Evolutionary conservation across 139 green algal genomes (phyloP), one percentile per base, ranked within the genome.

Genomic region (Monoraphidium neglectum): DNA sequence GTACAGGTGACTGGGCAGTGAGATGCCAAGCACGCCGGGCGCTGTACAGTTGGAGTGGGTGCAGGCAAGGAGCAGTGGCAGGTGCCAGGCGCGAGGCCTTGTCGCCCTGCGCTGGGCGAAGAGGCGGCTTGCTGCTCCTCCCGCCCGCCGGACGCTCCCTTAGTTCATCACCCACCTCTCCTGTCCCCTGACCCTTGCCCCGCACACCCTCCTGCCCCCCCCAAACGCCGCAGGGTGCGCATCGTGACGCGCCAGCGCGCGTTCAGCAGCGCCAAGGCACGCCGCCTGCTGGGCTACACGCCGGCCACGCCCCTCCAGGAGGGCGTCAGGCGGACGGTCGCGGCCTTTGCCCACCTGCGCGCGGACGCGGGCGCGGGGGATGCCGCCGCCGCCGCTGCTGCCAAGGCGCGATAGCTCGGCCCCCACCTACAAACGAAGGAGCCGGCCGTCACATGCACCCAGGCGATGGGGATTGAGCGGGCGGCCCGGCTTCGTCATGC

Each of bases 81-180:
- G n/a, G n/a, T n/a, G n/a, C n/a, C n/a, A n/a, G n/a, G n/a, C n/a
- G n/a, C n/a, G n/a, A n/a, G n/a, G n/a, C n/a, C n/a, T n/a, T n/a
- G n/a, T n/a, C n/a, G n/a, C n/a, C n/a, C n/a, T n/a, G n/a, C n/a
- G n/a, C n/a, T n/a, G n/a, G n/a, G n/a, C n/a, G n/a, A n/a, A n/a
- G n/a, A n/a, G n/a, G n/a, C n/a, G n/a, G n/a, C n/a, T n/a, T 91
- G 36, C 33, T 64, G 37, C 84, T 97, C 23, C 86, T 97, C n/a
- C 80, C 92, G 61, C 51, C 88, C 43, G 79, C 97, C 33, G 91
- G 0, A 76, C 86, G 3, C 49, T 98, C 1, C 85, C 95, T 37
- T 82, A 93, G 77, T 94, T 89, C 62, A 61, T 95, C 43, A 8
- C 43, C 43, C 43, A 51, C 8, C 43, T 51, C 12, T 12, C 43